phyloP scores from a whole-genome alignment of 2,329 filamentous ascomycete species.

The Scedosporium apiospermum region DNA sequence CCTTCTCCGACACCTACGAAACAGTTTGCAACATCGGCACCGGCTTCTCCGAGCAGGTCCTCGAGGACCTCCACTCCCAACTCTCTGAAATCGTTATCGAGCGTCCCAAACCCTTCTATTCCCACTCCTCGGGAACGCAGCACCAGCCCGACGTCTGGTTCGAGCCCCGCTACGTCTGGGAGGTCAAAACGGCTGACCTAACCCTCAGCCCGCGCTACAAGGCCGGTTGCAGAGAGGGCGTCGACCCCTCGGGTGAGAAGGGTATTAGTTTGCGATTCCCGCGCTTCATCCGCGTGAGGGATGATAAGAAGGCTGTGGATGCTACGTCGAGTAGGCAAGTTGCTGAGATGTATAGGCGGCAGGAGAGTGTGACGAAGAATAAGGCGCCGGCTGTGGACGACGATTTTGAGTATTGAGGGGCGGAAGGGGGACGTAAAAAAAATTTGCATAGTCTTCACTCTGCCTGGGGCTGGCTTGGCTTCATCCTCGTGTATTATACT shows the following conservation, averaged over 20 bases:
- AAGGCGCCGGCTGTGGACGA: constrained; percentile 87
- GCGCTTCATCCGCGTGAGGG: constrained; percentile 79
- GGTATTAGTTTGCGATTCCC: constrained; percentile 89
- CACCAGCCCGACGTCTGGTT: constrained; percentile 99
- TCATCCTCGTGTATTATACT: too few relatives aligned
- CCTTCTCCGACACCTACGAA: constrained; percentile 72
- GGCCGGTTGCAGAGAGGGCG: constrained; percentile 74
- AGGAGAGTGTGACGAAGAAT: constrained; percentile 80
- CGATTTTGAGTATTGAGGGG: constrained; percentile 82
- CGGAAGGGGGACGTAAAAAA: too few relatives aligned
- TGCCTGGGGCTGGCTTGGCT: too few relatives aligned
- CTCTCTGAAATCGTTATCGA: constrained; percentile 76
- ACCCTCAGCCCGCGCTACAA: constrained; percentile 89
- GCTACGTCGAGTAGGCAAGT: constrained; percentile 79
- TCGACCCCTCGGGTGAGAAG: constrained; percentile 60
- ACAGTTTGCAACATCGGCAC: constrained; percentile 98
- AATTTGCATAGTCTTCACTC: too few relatives aligned
- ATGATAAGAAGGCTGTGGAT: constrained; percentile 92
- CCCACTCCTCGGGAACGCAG: constrained; percentile 72
- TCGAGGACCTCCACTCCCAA: constrained; percentile 74
- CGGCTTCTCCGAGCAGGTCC: constrained; percentile 86
- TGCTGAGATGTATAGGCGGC: constrained; percentile 93
- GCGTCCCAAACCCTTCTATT: constrained; percentile 87
- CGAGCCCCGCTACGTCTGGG: constrained; percentile 90
- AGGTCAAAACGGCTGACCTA: constrained; percentile 92